Conservation (phyloP, 2,329 filamentous ascomycete species). For the Aspergillus novoparasiticus region DNA sequence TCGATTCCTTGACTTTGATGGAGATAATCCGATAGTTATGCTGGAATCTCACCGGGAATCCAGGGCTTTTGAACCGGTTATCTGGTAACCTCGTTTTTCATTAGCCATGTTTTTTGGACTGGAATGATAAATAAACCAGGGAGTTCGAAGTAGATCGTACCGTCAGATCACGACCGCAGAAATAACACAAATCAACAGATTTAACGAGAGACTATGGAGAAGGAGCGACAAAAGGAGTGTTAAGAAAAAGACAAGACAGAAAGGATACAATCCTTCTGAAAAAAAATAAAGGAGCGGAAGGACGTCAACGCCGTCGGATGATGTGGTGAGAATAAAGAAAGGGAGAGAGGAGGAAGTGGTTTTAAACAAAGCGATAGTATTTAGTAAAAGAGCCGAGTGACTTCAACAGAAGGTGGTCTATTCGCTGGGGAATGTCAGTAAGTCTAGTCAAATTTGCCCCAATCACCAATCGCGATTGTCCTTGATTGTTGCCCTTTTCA, state of each 20-base stretch:
- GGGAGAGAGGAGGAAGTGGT: slow-evolving; percentile 6
- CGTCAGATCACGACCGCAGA: background rate
- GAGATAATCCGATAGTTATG: background rate
- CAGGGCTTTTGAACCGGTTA: slow-evolving; percentile 6
- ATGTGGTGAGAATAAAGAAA: slow-evolving; percentile 8
- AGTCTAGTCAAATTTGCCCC: background rate
- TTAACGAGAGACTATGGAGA: slow-evolving; percentile 12
- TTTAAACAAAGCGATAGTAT: slow-evolving; percentile 11
- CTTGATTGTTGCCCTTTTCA: slow-evolving; percentile 1
- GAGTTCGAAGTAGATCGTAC: background rate
- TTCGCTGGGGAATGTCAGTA: background rate
- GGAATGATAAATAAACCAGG: background rate
- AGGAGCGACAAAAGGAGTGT: background rate
- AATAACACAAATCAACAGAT: background rate
- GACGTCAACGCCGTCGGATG: slow-evolving; percentile 15
- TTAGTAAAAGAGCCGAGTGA: slow-evolving; percentile 1
- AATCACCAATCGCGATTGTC: slow-evolving; percentile 8
- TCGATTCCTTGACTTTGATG: slow-evolving; percentile 5
- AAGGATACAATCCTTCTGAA: slow-evolving; percentile 10
- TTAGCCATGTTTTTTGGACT: background rate
- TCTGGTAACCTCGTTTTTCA: background rate
- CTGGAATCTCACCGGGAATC: slow-evolving; percentile 7
- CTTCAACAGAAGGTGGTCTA: slow-evolving; percentile 10
- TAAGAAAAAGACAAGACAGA: background rate
- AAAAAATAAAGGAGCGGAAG: slow-evolving; percentile 15